A percentile compares a stretch with the other conserved stretches of the same genome.
Evolutionary conservation across 2,329 filamentous ascomycete species (phyloP).

Genomic region (Fusarium decemcellulare): DNA sequence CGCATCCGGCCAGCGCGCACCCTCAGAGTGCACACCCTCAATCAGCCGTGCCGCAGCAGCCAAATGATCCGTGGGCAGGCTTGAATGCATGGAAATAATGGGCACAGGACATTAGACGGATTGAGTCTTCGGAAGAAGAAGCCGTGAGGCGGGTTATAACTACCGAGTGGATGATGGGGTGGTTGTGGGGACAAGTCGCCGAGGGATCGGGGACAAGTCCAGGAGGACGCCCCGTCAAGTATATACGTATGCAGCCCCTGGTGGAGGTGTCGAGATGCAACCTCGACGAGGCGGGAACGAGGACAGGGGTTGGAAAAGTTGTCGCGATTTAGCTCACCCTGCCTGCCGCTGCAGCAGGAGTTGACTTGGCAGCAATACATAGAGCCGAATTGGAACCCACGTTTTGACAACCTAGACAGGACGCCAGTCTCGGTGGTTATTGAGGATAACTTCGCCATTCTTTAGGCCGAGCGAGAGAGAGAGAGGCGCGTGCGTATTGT

Average conservation of each 20-base stretch:
- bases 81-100: slow-evolving; percentile 66
- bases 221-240: not conserved
- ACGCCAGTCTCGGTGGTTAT: not conserved
- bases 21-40: slow-evolving; percentile 51
- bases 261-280: not conserved
- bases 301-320: slow-evolving; percentile 5
- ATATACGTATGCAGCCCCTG: not conserved
- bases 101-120: not conserved
- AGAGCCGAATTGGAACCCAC: slow-evolving; percentile 28
- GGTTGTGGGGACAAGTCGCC: not conserved
- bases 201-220: not conserved
- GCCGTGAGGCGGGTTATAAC: not conserved
- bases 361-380: slow-evolving; percentile 24
- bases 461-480: slow-evolving; percentile 36
- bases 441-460: slow-evolving; percentile 16
- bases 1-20: slow-evolving; percentile 47
- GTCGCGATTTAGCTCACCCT: not conserved
- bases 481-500: not conserved
- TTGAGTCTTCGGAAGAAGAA: not conserved
- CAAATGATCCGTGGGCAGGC: slow-evolving; percentile 67
- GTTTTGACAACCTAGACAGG: slow-evolving; percentile 8
- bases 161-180: not conserved
- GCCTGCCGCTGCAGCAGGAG: slow-evolving; percentile 4
- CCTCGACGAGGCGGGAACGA: slow-evolving; percentile 9
- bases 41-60: slow-evolving; percentile 54